phyloP scores from a whole-genome alignment of 1,284 basidiomycete genomes.

The Dichomitus squalens region DNA sequence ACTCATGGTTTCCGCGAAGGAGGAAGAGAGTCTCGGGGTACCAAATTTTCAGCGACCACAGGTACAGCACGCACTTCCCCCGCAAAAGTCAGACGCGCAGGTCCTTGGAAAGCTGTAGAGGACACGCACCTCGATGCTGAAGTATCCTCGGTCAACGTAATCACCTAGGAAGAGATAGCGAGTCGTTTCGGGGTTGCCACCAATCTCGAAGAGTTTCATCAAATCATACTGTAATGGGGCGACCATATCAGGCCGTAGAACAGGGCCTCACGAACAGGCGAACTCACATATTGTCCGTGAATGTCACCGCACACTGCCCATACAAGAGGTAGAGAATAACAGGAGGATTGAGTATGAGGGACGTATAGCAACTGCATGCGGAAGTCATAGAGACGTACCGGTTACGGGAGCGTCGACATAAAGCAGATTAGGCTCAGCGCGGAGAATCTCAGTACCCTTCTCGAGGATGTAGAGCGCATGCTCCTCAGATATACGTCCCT shows the following conservation, averaged over 20 bases:
- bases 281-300: conserved; percentile 90
- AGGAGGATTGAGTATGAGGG: neutral
- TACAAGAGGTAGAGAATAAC: neutral
- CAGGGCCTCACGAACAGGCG: neutral
- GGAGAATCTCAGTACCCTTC: conserved; percentile 76
- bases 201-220: conserved; percentile 95
- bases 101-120: neutral
- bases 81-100: conserved; percentile 22
- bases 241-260: conserved; percentile 23
- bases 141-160: conserved; percentile 95
- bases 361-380: neutral
- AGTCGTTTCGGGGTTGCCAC: conserved; percentile 91
- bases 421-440: conserved; percentile 82
- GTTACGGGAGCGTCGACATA: conserved; percentile 95
- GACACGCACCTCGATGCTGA: conserved; percentile 79
- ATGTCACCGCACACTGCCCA: conserved; percentile 86
- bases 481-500: conserved; percentile 89
- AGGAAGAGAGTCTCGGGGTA: conserved; percentile 90
- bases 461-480: conserved; percentile 89
- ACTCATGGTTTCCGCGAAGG: conserved; percentile 97
- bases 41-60: conserved; percentile 94
- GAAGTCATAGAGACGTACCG: conserved; percentile 47
- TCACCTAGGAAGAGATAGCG: conserved; percentile 94
- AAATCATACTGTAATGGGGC: conserved; percentile 71
- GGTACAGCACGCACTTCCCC: conserved; percentile 83